These are phyloP conservation scores for Quambalaria eucalypti DNA, from an alignment of 1,284 basidiomycete species.

Conservation along the genomic window DNA sequence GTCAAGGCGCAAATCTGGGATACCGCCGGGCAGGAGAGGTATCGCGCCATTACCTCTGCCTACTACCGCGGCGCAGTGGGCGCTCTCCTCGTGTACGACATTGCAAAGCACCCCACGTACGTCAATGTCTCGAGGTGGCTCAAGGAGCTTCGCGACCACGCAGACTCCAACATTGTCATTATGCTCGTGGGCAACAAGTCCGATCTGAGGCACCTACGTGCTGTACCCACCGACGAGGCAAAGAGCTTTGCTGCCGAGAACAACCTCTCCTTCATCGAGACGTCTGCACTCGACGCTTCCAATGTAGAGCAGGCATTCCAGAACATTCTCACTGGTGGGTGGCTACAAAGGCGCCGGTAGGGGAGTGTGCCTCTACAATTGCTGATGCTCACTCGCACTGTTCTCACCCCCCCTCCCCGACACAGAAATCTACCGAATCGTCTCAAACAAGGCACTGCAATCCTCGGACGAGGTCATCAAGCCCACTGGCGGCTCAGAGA, in stretches of 20 bases:
- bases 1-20: conserved; percentile 99
- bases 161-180: conserved; percentile 51
- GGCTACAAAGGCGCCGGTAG: conserved; percentile 17
- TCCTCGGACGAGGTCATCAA: conserved; percentile 47
- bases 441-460: conserved; percentile 47
- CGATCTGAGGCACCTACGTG: conserved; percentile 92
- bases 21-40: conserved; percentile 93
- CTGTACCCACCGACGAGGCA: conserved; percentile 74
- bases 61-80: conserved; percentile 96
- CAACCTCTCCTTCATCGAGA: conserved; percentile 81
- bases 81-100: conserved; percentile 51
- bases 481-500: conserved; percentile 42
- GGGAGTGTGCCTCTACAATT: conserved; percentile 38
- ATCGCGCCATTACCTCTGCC: conserved; percentile 88
- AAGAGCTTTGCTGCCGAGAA: conserved; percentile 57
- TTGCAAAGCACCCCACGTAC: conserved; percentile 76
- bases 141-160: conserved; percentile 75
- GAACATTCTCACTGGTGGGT: conserved; percentile 81
- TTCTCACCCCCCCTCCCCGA: neutral
- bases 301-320: conserved; percentile 93
- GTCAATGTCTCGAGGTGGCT: conserved; percentile 94
- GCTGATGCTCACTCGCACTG: neutral
- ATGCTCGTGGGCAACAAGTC: conserved; percentile 65
- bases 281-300: conserved; percentile 95
- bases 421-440: conserved; percentile 46